Percentiles rank a stretch among this genome's conserved stretches.
These are phyloP conservation scores for Aethionema arabicum DNA, from an alignment of 345 rosid genomes.

Conservation along the genomic window DNA sequence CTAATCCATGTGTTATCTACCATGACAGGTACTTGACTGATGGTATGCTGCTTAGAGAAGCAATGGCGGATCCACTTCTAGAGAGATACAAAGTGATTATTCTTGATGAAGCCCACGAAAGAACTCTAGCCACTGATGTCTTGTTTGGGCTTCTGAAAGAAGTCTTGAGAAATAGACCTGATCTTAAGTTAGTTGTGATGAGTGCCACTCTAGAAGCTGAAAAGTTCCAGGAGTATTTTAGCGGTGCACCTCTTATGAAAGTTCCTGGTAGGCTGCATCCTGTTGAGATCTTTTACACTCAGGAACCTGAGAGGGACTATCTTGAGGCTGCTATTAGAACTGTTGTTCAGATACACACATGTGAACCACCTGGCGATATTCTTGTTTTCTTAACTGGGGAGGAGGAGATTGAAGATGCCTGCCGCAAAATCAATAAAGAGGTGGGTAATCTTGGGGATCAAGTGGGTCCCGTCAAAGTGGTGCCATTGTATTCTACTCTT, in stretches of 20 bases:
- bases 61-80: slow-evolving; percentile 96
- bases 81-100: slow-evolving; percentile 95
- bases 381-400: slow-evolving; percentile 98
- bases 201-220: slow-evolving; percentile 99
- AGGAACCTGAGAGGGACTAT: slow-evolving; percentile 98
- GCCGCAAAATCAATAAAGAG: slow-evolving; percentile 84
- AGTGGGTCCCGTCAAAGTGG: slow-evolving; percentile 89
- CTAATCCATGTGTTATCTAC: neutral
- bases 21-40: slow-evolving; percentile 85
- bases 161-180: slow-evolving; percentile 79
- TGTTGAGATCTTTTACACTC: slow-evolving; percentile 90
- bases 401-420: slow-evolving; percentile 99
- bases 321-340: slow-evolving; percentile 95
- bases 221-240: slow-evolving; percentile 92
- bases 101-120: slow-evolving; percentile 98
- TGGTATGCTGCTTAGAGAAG: slow-evolving; percentile 98
- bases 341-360: slow-evolving; percentile 85
- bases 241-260: slow-evolving; percentile 92
- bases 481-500: slow-evolving; percentile 91
- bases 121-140: slow-evolving; percentile 93
- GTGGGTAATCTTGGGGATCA: slow-evolving; percentile 70
- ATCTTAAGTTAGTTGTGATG: slow-evolving; percentile 95
- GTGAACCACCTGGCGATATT: slow-evolving; percentile 85
- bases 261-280: slow-evolving; percentile 99
- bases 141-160: slow-evolving; percentile 93